Evolutionary conservation across 345 rosid genomes (phyloP), one percentile per base, ranked within the genome.

Genomic region (Gossypium anomalum): DNA sequence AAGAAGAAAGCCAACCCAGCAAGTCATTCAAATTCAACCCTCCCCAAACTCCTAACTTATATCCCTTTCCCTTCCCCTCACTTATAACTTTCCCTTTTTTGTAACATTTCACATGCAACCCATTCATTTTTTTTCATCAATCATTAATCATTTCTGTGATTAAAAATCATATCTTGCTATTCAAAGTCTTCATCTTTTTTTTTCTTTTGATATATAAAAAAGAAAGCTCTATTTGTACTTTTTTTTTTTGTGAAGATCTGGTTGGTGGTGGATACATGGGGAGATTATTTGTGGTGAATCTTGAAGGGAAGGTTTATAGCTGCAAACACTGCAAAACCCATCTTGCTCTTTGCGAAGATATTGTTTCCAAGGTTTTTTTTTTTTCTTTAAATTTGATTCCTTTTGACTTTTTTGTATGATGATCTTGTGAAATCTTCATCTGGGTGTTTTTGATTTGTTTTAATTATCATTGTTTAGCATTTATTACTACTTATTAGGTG

Each of bases 241-340:
- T 25, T 27, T 23, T n/a, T 25, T 19, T 49, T 47, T 67, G 47
- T 38, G 19, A 72, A 57, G 85, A 82, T 76, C 79, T 65, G 74
- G 61, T 70, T 45, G n/a, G 52, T 56, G 77, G 73, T 25, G 79
- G 77, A 76, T 57, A 83, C 71, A 95, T 95, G 99, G 99, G 99
- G 83, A 91, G 96, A 87, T 51, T 95, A 77, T 95, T 91, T 83
- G 83, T 87, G 79, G 97, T 90, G 84, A 80, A 72, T 80, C 97
- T 95, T 7, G 97, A 95, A 84, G 97, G 99, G 77, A 91, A 81
- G 90, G 82, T 88, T 87, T 95, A 95, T 75, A 89, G 87, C 78
- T 95, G 99, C 86, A 90, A 90, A 80, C 92, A 95, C 90, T 95
- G 99, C 82, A 86, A 81, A 82, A 91, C 97, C 79, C 97, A 88